Conservation (phyloP, 2,329 filamentous ascomycete genomes). For the Tolypocladium pustulatum region DNA sequence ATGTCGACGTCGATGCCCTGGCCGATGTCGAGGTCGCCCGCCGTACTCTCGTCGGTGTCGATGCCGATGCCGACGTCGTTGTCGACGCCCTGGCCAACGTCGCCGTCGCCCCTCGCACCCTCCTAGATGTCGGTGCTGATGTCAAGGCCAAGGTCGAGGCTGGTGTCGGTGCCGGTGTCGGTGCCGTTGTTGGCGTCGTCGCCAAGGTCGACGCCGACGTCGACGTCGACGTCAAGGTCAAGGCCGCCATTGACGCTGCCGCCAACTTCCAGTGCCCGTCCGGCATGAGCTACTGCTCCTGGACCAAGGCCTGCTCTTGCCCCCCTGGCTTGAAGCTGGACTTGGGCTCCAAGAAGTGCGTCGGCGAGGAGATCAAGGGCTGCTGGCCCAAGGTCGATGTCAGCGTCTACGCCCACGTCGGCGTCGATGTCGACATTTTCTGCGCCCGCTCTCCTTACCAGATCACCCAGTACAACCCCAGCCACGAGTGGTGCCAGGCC, state of each 20-base stretch:
- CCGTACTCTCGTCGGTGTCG: neutral
- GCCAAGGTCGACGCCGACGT: conserved; percentile 3
- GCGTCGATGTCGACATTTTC: conserved; percentile 18
- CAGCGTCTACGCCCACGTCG: conserved; percentile 13
- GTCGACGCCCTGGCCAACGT: neutral
- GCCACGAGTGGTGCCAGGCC: conserved; percentile 25
- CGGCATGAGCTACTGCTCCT: conserved; percentile 25
- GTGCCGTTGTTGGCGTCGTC: conserved; percentile 5
- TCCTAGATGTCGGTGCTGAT: conserved; percentile 5
- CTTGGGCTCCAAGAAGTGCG: conserved; percentile 14
- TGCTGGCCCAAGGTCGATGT: conserved; percentile 22
- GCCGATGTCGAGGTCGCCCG: neutral
- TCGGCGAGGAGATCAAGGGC: conserved; percentile 15
- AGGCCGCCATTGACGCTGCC: conserved; percentile 10
- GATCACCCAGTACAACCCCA: conserved; percentile 21
- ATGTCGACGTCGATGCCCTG: conserved; percentile 5
- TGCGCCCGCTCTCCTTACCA: conserved; percentile 23
- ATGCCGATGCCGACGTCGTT: conserved; percentile 1
- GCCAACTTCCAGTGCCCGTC: conserved; percentile 19
- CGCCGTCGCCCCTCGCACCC: conserved; percentile 4
- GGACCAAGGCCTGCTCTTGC: conserved; percentile 32
- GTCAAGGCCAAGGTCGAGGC: conserved; percentile 10
- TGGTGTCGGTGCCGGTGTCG: neutral
- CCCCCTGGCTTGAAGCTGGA: conserved; percentile 29
- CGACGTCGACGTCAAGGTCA: conserved; percentile 5